A percentile compares a stretch with the other conserved stretches of the same genome.
These are phyloP conservation scores for Elongisporangium anandrum DNA, from an alignment of 352 stramenopile genomes.

Conservation along the genomic window DNA sequence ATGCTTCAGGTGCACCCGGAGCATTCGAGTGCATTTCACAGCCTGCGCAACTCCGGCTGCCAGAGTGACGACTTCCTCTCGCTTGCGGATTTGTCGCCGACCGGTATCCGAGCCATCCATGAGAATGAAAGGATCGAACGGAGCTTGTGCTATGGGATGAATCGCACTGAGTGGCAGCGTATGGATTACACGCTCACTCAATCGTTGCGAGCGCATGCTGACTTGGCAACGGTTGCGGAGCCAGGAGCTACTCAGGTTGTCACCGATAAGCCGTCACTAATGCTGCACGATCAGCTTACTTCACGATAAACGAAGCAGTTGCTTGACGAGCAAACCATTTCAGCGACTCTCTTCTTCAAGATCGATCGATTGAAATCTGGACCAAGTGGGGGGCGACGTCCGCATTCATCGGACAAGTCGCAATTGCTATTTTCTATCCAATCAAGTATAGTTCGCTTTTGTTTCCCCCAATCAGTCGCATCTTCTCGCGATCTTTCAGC, in stretches of 20 bases:
- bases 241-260: neutral
- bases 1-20: neutral
- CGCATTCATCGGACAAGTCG: no score
- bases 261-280: neutral
- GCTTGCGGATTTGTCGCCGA: conserved; percentile 21
- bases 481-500: no score
- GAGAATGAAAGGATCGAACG: conserved; percentile 7
- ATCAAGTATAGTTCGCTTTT: no score
- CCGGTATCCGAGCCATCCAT: conserved; percentile 23
- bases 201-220: conserved; percentile 1
- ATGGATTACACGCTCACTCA: neutral
- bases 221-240: neutral
- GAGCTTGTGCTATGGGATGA: conserved; percentile 16
- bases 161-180: conserved; percentile 11
- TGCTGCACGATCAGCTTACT: neutral
- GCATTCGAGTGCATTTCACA: neutral
- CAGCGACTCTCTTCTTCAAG: neutral
- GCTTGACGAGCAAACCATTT: neutral
- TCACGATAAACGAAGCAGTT: no score
- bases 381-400: neutral
- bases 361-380: no score
- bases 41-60: conserved; percentile 6
- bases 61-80: conserved; percentile 13
- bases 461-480: no score
- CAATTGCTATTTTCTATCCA: no score